Base-by-base conservation (phyloP, 768 basidiomycete genomes). In the Mycena crocata region DNA sequence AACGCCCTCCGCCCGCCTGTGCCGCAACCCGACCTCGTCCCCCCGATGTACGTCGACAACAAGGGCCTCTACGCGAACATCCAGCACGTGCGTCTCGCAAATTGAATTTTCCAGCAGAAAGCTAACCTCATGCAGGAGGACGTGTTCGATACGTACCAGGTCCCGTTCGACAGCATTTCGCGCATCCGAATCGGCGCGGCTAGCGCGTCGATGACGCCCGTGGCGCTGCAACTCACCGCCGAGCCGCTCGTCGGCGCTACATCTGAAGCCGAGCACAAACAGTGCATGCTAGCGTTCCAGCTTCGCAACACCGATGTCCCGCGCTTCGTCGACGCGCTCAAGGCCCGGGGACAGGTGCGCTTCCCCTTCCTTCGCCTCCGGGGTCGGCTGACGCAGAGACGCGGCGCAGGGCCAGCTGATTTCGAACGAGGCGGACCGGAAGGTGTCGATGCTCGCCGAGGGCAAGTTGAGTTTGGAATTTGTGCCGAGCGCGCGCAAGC, bases 41-140 rank as follows among this genome's bases (percentile, higher is more conserved):
- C 62, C 46, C 68, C 66, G 56, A 23, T 72, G 14, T 72, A 70
- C 56, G 40, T 72, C 59, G 71, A 72, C 42, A 57, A 50, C 34
- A n/a, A 58, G 9, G 58, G 48, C 19, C 57, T 72, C 7, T 70
- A 57, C 26, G 59, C 57, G 15, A 72, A 67, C 52, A 48, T 50
- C 50, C 60, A 67, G 5, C 1, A 44, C 15, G 71, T 63, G n/a
- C 30, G 51, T 32, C 8, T 1, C 21, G n/a, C n/a, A n/a, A n/a
- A n/a, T n/a, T 48, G 17, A n/a, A n/a, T 19, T 30, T 1, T 31
- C 13, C 21, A 28, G 10, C 14, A 14, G 5, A n/a, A n/a, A 6
- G 12, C n/a, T 40, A 34, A 57, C 6, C 31, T 23, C 19, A 1
- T 12, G 21, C 37, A 68, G 61, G 59, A 62, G 12, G 68, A 49